Evolutionary conservation across 352 stramenopile species (phyloP).

Genomic region (Pythium aristosporum): DNA sequence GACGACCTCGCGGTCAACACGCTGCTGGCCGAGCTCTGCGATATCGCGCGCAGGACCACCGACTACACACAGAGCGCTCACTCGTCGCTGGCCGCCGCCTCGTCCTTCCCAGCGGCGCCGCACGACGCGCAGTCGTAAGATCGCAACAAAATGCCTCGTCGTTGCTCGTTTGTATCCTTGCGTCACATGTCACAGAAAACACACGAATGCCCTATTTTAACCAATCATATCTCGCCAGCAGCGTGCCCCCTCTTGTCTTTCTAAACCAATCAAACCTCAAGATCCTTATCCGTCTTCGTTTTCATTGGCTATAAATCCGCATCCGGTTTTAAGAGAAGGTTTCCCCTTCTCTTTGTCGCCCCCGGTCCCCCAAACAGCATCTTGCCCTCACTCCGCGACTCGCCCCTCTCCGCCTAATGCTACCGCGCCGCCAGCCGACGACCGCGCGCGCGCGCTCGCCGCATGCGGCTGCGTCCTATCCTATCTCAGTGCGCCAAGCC

Average conservation of each 20-base stretch:
- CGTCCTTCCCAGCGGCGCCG: background rate
- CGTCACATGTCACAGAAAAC: slow-evolving; percentile 24
- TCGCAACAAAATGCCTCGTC: background rate
- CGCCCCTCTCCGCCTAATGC: slow-evolving; percentile 24
- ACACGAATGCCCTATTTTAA: background rate
- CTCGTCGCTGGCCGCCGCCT: slow-evolving; percentile 16
- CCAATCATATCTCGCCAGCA: slow-evolving; percentile 13
- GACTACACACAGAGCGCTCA: slow-evolving; percentile 14
- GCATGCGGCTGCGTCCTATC: slow-evolving; percentile 27
- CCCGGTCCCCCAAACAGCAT: background rate
- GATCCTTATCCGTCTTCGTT: background rate
- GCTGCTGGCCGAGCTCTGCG: slow-evolving; percentile 27
- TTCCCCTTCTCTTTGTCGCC: background rate
- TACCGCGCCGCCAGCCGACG: slow-evolving; percentile 51
- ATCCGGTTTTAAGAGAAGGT: slow-evolving; percentile 15
- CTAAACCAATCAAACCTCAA: slow-evolving; percentile 6
- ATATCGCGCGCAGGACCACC: slow-evolving; percentile 27
- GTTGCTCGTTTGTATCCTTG: slow-evolving; percentile 1
- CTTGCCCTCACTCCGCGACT: background rate
- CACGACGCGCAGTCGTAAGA: slow-evolving; percentile 1
- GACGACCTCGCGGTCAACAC: slow-evolving; percentile 17
- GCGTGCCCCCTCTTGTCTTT: background rate
- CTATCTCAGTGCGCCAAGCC: slow-evolving; percentile 21
- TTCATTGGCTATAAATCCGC: slow-evolving; percentile 19
- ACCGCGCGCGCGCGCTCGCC: slow-evolving; percentile 33